Evolutionary conservation across 352 stramenopile species (phyloP).

Genomic region (Aphanomyces stellatus): DNA sequence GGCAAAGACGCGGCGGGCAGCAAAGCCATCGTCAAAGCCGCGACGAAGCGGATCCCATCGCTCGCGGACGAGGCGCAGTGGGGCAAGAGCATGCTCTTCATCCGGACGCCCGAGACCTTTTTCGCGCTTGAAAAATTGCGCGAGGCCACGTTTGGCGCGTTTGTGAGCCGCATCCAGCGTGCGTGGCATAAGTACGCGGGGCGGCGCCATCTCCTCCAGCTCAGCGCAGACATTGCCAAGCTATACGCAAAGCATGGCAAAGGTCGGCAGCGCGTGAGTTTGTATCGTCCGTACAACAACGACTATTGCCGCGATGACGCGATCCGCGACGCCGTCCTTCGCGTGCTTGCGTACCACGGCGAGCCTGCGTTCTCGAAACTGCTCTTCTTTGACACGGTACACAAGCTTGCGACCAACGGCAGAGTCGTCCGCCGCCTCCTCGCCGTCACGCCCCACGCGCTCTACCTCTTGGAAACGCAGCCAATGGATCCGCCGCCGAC

Average conservation of each 20-base stretch:
- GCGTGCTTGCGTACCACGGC: constrained; percentile 60
- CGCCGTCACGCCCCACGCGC: constrained; percentile 55
- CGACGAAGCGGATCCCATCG: constrained; percentile 53
- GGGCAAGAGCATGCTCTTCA: constrained; percentile 88
- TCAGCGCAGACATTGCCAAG: constrained; percentile 81
- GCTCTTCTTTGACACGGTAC: constrained; percentile 67
- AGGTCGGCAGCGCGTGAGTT: constrained; percentile 74
- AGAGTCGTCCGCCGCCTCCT: constrained; percentile 36
- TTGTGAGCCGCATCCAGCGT: constrained; percentile 70
- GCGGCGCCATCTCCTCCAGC: constrained; percentile 69
- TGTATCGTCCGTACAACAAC: constrained; percentile 79
- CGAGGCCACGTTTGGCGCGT: constrained; percentile 69
- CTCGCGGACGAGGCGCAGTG: constrained; percentile 80
- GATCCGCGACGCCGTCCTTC: constrained; percentile 52
- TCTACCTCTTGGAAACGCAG: constrained; percentile 75
- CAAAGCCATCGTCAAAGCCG: constrained; percentile 70
- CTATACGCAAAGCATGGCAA: constrained; percentile 74
- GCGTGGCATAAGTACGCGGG: constrained; percentile 76
- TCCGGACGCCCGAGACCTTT: constrained; percentile 83
- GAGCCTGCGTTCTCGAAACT: constrained; percentile 69
- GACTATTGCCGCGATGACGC: constrained; percentile 68
- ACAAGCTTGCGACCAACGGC: constrained; percentile 43
- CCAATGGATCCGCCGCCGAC: constrained; percentile 10
- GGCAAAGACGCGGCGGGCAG: constrained; percentile 78
- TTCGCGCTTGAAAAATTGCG: constrained; percentile 84